Conservation (phyloP, 495 filamentous ascomycete genomes). For the Penicillium longicatenatum region DNA sequence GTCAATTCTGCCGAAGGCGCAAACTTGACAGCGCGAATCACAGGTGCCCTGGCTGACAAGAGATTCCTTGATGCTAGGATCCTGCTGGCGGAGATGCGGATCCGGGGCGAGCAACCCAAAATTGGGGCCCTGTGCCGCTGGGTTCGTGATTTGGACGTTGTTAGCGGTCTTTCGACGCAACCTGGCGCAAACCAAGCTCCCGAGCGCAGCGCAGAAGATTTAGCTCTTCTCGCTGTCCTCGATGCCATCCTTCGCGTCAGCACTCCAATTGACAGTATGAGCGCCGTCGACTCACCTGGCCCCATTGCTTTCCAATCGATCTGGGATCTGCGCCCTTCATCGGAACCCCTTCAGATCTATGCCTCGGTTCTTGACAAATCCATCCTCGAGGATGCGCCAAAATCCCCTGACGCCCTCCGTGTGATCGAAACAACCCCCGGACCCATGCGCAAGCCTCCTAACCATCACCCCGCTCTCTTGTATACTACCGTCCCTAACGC, state of each 20-base stretch:
- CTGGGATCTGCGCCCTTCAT: constrained; percentile 42
- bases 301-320: constrained; percentile 43
- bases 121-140: constrained; percentile 45
- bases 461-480: constrained; percentile 42
- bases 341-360: constrained; percentile 30
- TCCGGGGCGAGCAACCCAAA: constrained; percentile 39
- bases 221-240: constrained; percentile 35
- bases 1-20: constrained; percentile 41
- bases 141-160: constrained; percentile 43
- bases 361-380: constrained; percentile 41
- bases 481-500: constrained; percentile 39
- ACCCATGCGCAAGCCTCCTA: constrained; percentile 40
- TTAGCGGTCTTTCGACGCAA: constrained; percentile 41
- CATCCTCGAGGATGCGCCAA: constrained; percentile 32
- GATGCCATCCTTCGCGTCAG: constrained; percentile 42
- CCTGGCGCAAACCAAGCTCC: constrained; percentile 22
- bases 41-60: constrained; percentile 36
- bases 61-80: constrained; percentile 40
- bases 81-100: constrained; percentile 41
- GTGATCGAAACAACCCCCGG: constrained; percentile 39
- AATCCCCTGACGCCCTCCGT: constrained; percentile 31
- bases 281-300: constrained; percentile 26
- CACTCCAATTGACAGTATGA: constrained; percentile 35
- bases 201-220: constrained; percentile 29
- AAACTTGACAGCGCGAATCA: constrained; percentile 43